Percentiles rank a stretch among this genome's conserved stretches.
phyloP scores from a whole-genome alignment of 1,284 basidiomycete species.

The Ustilago loliicola region DNA sequence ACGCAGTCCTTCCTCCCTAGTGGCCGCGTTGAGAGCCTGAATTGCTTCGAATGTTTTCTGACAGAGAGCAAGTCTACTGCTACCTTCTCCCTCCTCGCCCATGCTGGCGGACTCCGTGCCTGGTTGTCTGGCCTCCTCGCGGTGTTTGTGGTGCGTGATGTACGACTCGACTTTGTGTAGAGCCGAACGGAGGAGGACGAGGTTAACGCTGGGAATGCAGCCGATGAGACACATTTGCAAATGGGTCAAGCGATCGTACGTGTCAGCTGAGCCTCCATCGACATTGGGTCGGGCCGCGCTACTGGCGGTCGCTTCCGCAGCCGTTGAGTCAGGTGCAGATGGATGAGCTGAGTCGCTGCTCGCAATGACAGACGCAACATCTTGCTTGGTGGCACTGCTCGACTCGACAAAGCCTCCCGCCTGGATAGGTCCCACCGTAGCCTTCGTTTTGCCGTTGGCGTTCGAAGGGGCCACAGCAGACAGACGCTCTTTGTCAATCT shows the following conservation, averaged over 20 bases:
- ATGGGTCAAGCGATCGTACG: conserved; percentile 31
- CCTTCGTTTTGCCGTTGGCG: not conserved
- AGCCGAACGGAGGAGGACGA: conserved; percentile 65
- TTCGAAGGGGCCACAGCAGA: not conserved
- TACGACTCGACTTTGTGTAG: conserved; percentile 53
- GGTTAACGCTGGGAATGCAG: conserved; percentile 63
- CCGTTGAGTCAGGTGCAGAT: not conserved
- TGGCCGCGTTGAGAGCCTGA: conserved; percentile 63
- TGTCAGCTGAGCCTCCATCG: conserved; percentile 1
- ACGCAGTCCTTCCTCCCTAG: conserved; percentile 63
- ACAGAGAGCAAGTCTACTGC: conserved; percentile 40
- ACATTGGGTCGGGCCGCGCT: not conserved
- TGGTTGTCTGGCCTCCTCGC: not conserved
- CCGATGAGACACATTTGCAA: conserved; percentile 55
- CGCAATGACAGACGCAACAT: conserved; percentile 18
- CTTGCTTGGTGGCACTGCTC: conserved; percentile 20
- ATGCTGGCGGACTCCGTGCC: not conserved
- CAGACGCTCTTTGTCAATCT: conserved; percentile 42
- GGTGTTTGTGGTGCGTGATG: conserved; percentile 43
- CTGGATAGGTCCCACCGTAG: conserved; percentile 5
- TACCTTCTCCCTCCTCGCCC: conserved; percentile 7
- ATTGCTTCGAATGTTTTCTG: conserved; percentile 61
- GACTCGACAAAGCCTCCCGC: conserved; percentile 25
- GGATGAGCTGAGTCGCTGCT: conserved; percentile 24
- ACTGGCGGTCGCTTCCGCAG: not conserved